phyloP scores from a whole-genome alignment of 108 stramenopile species.

The Cyclotella sp. region DNA sequence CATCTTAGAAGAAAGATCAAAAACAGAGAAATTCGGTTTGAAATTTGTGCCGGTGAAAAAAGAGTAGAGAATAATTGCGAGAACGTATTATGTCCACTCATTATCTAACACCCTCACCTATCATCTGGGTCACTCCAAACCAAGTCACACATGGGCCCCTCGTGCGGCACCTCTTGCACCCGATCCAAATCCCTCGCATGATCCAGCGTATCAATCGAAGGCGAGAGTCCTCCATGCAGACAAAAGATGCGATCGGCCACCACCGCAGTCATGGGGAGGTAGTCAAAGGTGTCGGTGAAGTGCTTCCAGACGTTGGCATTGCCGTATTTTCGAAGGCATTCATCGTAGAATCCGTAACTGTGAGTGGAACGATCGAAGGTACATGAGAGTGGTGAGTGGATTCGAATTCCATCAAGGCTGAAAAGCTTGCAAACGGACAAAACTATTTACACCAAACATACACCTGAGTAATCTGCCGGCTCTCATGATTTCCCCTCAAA shows the following conservation, averaged over 20 bases:
- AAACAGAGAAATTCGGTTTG: neutral
- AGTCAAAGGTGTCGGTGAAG: slow-evolving; percentile 98
- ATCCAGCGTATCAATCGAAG: slow-evolving; percentile 91
- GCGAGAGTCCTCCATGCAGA: slow-evolving; percentile 96
- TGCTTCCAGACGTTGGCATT: slow-evolving; percentile 98
- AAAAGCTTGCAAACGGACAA: neutral
- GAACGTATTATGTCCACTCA: neutral
- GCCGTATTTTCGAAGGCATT: slow-evolving; percentile 98
- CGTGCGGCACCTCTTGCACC: slow-evolving; percentile 99
- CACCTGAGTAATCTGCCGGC: slow-evolving; percentile 97
- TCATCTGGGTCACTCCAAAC: slow-evolving; percentile 99
- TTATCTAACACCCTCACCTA: slow-evolving; percentile 45
- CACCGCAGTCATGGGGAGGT: slow-evolving; percentile 92
- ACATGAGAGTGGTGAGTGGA: neutral
- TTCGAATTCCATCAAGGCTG: neutral
- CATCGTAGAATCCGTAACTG: slow-evolving; percentile 96
- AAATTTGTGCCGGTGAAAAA: neutral
- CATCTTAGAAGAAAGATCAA: slow-evolving; percentile 27
- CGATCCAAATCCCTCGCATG: slow-evolving; percentile 95
- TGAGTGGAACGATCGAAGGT: neutral
- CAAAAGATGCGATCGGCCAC: slow-evolving; percentile 93
- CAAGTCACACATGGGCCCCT: slow-evolving; percentile 99
- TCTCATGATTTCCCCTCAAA: slow-evolving; percentile 96
- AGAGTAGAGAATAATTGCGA: neutral
- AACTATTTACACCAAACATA: slow-evolving; percentile 24